Evolutionary conservation across 2,329 filamentous ascomycete species (phyloP), one percentile per base, ranked within the genome.

Genomic region (Madurella mycetomatis): DNA sequence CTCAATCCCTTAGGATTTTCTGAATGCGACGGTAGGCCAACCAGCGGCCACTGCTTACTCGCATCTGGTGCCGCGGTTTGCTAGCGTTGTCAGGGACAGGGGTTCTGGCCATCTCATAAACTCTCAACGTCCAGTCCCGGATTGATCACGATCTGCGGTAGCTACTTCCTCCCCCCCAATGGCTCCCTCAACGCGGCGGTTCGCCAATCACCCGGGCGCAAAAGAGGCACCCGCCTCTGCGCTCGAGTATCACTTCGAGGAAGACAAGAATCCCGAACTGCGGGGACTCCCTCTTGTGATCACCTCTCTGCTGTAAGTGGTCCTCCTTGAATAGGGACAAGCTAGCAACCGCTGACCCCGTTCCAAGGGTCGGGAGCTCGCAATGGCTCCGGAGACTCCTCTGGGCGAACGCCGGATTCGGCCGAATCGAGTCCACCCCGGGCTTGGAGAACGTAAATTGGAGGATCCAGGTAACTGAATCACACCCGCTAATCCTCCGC

Each of bases 401-500:
- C 58, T 95, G 86, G 85, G 73, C 72, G 47, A 90, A 90, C 72
- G 85, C 87, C 46, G 70, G 78, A 30, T 81, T 85, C 53, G 74
- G 72, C 31, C 66, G 64, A 16, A 65, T 79, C 57, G 77, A 75
- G 55, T 67, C 76, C 45, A 69, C 82, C 12, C 69, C 75, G 1
- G 72, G 67, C 11, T 69, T 85, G 13, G 69, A 73, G 8, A 51
- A 70, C 5, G 74, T 78, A 51, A 59, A 73, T 9, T 75, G 72
- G 53, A 72, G 76, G 40, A 75, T 78, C 53, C 72, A 81, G 61
- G 81, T 83, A 31, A 41, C 48, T 13, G 9, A 37, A n/a, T n/a
- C 32, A 18, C 49, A 2, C 17, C n/a, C 2, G 9, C 16, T n/a
- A 15, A 42, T 15, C 16, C 25, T 7, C 31, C 18, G 13, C 18